Evolutionary conservation across 2,329 filamentous ascomycete species (phyloP), one percentile per base, ranked within the genome.

Genomic region (Capronia epimyces): DNA sequence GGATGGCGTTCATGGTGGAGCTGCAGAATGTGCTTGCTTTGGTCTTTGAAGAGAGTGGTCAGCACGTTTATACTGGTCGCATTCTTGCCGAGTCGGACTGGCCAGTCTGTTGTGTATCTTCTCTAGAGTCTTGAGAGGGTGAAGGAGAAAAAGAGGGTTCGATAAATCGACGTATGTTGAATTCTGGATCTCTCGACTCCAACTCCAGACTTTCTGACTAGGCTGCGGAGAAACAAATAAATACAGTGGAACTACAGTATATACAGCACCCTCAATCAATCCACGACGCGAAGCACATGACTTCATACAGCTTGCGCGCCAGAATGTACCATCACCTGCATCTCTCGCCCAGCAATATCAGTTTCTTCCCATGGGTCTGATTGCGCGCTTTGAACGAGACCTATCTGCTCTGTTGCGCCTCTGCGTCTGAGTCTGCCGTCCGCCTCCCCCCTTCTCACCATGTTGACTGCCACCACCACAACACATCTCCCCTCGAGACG

Each of bases 1-100:
- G 87, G 61, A 98, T 93, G 61, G 88, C 85, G 68, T 98, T 96
- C 93, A 98, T 98, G 22, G 60, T 58, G 36, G 2, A 24, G 20
- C n/a, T 25, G 12, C 20, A 18, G 6, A 15, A 37, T 10, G 20
- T 20, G 18, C 18, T 20, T 8, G 18, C 15, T 18, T 8, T 5
- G 34, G 15, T 37, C 3, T 18, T 8, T 20, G 18, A 13, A n/a
- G 5, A n/a, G 31, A 20, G 12, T 9, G 20, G n/a, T 37, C 20
- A 20, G 8, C 8, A 15, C n/a, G 34, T 12, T 37, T 20, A 37
- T 18, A 7, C 15, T 8, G n/a, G 16, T 20, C 6, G 16, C 34
- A 37, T 37, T 20, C 3, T 12, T 32, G 7, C n/a, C 3, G 12
- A 32, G 10, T 5, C 25, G 10, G 10, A 10, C 5, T 27, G 25